Evolutionary conservation across 2,329 filamentous ascomycete species (phyloP).

Genomic region (Fusarium kyushuense): DNA sequence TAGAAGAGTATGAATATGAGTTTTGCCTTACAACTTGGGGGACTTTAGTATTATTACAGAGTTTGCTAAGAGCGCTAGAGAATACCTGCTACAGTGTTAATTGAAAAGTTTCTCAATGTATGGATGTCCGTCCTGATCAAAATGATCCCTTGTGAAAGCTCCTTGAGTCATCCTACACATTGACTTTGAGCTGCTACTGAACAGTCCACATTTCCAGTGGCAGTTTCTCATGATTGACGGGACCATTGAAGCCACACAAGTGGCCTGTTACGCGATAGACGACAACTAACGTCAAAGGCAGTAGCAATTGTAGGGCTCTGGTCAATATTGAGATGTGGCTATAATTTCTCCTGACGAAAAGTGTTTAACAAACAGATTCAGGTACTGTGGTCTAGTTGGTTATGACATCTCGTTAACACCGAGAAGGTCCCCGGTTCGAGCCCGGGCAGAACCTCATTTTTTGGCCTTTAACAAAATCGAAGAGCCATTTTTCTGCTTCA

Average conservation of each 20-base stretch:
- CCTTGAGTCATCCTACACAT: too few species aligned
- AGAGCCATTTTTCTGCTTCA: neutral
- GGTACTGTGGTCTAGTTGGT: slow-evolving; percentile 2
- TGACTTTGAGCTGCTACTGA: too few species aligned
- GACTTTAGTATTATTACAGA: neutral
- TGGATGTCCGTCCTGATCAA: too few species aligned
- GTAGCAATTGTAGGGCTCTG: too few species aligned
- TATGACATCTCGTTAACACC: slow-evolving; percentile 2
- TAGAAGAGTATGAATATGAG: neutral
- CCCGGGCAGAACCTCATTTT: neutral
- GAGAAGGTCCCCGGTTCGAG: slow-evolving; percentile 1
- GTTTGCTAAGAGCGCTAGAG: neutral
- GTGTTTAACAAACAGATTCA: neutral
- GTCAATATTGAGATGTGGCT: too few species aligned
- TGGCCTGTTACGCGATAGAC: too few species aligned
- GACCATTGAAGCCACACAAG: too few species aligned
- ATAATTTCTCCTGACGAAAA: too few species aligned
- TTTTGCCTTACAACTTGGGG: neutral
- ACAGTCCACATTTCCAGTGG: too few species aligned
- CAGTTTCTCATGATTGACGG: too few species aligned
- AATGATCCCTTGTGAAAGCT: too few species aligned
- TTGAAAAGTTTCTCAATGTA: slow-evolving; percentile 1
- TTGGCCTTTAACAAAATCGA: neutral
- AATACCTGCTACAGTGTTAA: neutral
- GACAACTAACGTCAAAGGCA: too few species aligned